Conservation (phyloP, 2,329 filamentous ascomycete genomes). For the Arthrobotrys sphaeroides region DNA sequence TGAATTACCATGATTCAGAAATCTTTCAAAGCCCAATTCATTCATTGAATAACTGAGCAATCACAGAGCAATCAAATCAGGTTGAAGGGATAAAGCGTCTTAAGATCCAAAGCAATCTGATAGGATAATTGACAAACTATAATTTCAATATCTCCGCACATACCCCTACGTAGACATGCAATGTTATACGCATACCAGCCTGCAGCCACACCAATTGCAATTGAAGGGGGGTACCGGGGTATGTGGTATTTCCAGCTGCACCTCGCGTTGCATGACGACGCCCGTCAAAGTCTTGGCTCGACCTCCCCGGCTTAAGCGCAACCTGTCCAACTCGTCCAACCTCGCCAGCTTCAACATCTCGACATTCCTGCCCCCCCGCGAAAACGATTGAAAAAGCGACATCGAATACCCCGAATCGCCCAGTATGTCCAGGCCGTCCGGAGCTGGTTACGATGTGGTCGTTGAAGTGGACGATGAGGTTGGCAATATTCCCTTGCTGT, state of each 20-base stretch:
- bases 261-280: constrained; percentile 50
- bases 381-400: constrained; percentile 32
- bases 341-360: constrained; percentile 23
- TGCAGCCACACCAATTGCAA: neutral
- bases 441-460: constrained; percentile 94
- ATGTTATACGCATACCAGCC: too few species aligned
- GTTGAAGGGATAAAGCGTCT: too few species aligned
- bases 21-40: too few species aligned
- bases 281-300: constrained; percentile 15
- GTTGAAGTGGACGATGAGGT: constrained; percentile 98
- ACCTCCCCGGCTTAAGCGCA: constrained; percentile 24
- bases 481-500: constrained; percentile 14
- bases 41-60: too few species aligned
- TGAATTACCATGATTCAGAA: too few species aligned
- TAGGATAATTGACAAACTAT: too few species aligned
- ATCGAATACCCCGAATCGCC: constrained; percentile 50
- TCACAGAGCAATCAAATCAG: too few species aligned
- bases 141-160: too few species aligned
- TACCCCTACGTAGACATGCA: too few species aligned
- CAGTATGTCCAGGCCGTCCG: constrained; percentile 70
- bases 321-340: constrained; percentile 44
- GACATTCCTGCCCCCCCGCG: neutral
- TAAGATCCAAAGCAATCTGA: too few species aligned
- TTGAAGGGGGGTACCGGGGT: neutral
- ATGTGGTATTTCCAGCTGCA: too few species aligned